Evolutionary conservation across 192 early-diverging fungal genomes (phyloP), one percentile per base, ranked within the genome.

Genomic region (Coemansia biformis): DNA sequence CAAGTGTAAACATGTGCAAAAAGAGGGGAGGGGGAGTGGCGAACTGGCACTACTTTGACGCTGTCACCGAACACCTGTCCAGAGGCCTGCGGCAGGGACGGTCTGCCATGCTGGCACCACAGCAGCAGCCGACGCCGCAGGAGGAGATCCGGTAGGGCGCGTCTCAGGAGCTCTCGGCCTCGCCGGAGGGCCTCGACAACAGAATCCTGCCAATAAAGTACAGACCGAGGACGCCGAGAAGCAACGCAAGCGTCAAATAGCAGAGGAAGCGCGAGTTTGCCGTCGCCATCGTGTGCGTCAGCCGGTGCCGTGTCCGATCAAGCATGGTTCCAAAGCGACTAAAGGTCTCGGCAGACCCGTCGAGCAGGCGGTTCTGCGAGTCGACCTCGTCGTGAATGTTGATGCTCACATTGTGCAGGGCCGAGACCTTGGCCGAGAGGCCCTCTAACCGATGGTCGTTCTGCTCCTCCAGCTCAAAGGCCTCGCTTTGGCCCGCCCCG

Each of bases 271-370:
- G 50, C 10, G 57, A 59, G 41, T 63, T 63, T 1, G 68, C 68
- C 8, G 68, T 64, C 8, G 68, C 56, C 39, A 71, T 38, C 13
- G 68, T 71, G 38, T 56, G 60, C 8, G 55, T 63, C n/a, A 71
- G 48, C 36, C 55, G 60, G 24, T 51, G 38, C 29, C 57, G 60
- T 35, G 60, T 71, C 37, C 67, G 55, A 30, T 59, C 67, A 56
- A 71, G 63, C 67, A 71, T 63, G 33, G 51, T 63, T 23, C 67
- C 67, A 48, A 71, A 71, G n/a, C 67, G 55, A 32, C 39, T 48
- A 44, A 71, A 71, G 10, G 67, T 63, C 18, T 71, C 60, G 7
- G 46, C 10, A 0, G 67, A 63, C 22, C 44, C 49, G 14, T 71
- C 67, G 0, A 71, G 67, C 33, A 71, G 34, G 36, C 67, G 53